A percentile compares a stretch with the other conserved stretches of the same genome.
Conservation (phyloP, 352 stramenopile genomes). For the Globisporangium orthogonon region DNA sequence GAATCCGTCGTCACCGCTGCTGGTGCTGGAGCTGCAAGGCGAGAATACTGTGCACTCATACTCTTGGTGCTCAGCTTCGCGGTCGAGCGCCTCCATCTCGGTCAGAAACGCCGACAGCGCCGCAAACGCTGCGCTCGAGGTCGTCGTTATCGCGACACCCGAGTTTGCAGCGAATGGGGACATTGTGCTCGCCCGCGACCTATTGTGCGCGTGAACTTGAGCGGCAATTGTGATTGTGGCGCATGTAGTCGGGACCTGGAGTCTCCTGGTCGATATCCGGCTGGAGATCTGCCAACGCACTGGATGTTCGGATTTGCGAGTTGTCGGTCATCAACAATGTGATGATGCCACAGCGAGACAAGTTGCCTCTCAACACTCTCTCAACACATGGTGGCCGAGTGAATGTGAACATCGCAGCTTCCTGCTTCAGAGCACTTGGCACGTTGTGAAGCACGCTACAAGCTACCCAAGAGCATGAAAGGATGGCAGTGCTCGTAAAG, state of each 20-base stretch:
- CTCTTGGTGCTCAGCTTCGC: background rate
- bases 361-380: too few relatives aligned
- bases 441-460: background rate
- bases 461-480: background rate
- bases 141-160: background rate
- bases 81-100: slow-evolving; percentile 8
- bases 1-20: background rate
- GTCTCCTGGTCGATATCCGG: background rate
- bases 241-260: background rate
- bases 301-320: background rate
- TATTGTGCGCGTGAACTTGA: background rate
- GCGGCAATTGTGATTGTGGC: background rate
- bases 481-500: background rate
- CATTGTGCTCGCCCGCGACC: background rate
- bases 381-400: background rate
- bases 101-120: slow-evolving; percentile 7
- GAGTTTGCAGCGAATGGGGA: background rate
- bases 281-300: background rate
- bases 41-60: background rate
- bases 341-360: background rate
- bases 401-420: background rate
- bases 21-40: background rate
- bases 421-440: too few relatives aligned
- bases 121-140: slow-evolving; percentile 2
- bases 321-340: background rate